Evolutionary conservation across 352 stramenopile genomes (phyloP), one percentile per base, ranked within the genome.

Genomic region (Phytophthora litchii): DNA sequence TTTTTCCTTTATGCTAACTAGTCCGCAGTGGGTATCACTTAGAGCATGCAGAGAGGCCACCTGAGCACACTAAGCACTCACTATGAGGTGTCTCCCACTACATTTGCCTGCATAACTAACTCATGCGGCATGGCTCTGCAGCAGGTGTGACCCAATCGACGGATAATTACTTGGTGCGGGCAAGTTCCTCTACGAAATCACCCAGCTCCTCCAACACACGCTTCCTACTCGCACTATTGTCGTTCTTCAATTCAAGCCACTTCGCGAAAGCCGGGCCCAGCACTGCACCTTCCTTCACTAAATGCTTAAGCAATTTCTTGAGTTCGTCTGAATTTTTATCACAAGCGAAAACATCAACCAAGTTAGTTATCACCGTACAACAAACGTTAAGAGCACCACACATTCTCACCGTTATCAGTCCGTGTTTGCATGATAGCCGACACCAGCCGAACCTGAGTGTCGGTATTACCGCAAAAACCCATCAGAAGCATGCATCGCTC

Each of bases 161-260:
- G 41, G 40, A 55, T 64, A 20, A 72, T 76, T 68, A 90, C 78
- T 92, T 92, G 66, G 64, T 76, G 55, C 77, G 79, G 60, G 74
- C 70, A 65, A 92, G 50, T 41, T 86, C 76, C 55, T 88, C 79
- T 76, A 91, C 67, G 64, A 91, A 90, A 70, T 80, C 68, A 47
- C 81, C 78, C 44, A 92, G 71, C 51, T 86, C 77, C 21, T 74
- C 75, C 40, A 89, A 51, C 51, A 84, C 81, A 23, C 79, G 75
- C 75, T 88, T 88, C 64, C 83, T 84, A 71, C 63, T 72, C 47
- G 79, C 73, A 73, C 78, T 91, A 78, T 82, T 82, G 72, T 92
- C 81, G 56, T 78, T 74, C 69, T 88, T 87, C 38, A 90, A 63
- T 45, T 89, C 81, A 13, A 88, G 72, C 85, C 85, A 94, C 57